Percentiles rank a stretch among this genome's conserved stretches.
Conservation (phyloP, 768 basidiomycete species). For the Suillus spraguei region DNA sequence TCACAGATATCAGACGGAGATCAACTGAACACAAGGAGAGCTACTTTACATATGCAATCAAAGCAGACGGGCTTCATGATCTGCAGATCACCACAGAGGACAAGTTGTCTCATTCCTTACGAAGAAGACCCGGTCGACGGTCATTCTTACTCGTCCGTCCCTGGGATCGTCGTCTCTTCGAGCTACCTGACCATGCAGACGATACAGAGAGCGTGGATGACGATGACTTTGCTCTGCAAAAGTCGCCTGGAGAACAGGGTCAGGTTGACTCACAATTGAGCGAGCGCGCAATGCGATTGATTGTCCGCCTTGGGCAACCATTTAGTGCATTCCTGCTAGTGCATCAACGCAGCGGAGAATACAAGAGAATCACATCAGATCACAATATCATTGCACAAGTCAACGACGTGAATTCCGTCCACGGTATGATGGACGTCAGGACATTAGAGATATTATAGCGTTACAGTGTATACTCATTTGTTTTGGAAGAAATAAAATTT, state of each 20-base stretch:
- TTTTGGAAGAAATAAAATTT: too few relatives aligned
- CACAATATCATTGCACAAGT: not conserved
- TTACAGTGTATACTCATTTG: too few relatives aligned
- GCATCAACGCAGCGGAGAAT: not conserved
- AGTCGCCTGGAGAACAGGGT: not conserved
- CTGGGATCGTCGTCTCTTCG: not conserved
- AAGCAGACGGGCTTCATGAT: not conserved
- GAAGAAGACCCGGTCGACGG: not conserved
- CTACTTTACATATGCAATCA: not conserved
- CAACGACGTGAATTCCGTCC: not conserved
- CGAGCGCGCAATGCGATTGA: not conserved
- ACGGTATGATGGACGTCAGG: too few relatives aligned
- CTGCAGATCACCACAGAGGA: not conserved
- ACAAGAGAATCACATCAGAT: not conserved
- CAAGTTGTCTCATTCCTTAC: not conserved
- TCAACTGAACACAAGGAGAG: not conserved
- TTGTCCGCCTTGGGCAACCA: not conserved
- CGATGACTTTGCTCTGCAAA: not conserved
- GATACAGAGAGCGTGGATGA: not conserved
- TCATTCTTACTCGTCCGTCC: not conserved
- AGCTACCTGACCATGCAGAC: not conserved
- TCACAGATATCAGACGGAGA: not conserved
- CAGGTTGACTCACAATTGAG: not conserved
- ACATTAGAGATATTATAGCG: too few relatives aligned
- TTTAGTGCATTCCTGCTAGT: not conserved